These are phyloP conservation scores for Cadophora sp. DNA, from an alignment of 2,329 filamentous ascomycete species.

Conservation along the genomic window DNA sequence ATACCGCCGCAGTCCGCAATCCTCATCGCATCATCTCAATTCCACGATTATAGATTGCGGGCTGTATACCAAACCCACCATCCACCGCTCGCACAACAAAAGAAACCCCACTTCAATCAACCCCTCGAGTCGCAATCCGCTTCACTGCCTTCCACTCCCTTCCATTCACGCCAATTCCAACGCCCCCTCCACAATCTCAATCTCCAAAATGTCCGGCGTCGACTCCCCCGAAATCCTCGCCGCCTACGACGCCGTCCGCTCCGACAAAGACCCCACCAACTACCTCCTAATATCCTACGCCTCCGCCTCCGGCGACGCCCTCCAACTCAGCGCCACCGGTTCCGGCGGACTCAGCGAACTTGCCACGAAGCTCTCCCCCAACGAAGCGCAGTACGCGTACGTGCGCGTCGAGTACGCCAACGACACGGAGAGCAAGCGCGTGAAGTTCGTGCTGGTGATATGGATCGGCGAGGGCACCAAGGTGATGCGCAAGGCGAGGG, in stretches of 20 bases:
- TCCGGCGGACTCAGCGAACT: conserved; percentile 66
- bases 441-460: conserved; percentile 72
- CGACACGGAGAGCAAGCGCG: conserved; percentile 70
- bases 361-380: conserved; percentile 57
- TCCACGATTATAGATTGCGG: conserved; percentile 13
- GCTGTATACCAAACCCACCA: not conserved
- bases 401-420: conserved; percentile 73
- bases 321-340: conserved; percentile 63
- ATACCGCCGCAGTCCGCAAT: conserved; percentile 22
- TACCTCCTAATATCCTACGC: conserved; percentile 72
- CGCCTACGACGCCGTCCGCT: conserved; percentile 71
- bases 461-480: conserved; percentile 72
- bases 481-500: conserved; percentile 74
- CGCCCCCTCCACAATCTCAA: too few relatives aligned
- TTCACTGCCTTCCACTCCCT: too few relatives aligned
- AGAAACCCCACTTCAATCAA: conserved; percentile 18
- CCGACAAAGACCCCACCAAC: conserved; percentile 69
- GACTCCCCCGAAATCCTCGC: conserved; percentile 64
- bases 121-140: conserved; percentile 5
- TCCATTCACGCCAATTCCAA: not conserved
- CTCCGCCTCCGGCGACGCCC: conserved; percentile 58
- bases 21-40: not conserved
- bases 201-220: conserved; percentile 58
- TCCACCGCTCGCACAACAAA: not conserved
- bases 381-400: conserved; percentile 43